phyloP scores from a whole-genome alignment of 306 rosid species.

The Gleditsia sinensis region DNA sequence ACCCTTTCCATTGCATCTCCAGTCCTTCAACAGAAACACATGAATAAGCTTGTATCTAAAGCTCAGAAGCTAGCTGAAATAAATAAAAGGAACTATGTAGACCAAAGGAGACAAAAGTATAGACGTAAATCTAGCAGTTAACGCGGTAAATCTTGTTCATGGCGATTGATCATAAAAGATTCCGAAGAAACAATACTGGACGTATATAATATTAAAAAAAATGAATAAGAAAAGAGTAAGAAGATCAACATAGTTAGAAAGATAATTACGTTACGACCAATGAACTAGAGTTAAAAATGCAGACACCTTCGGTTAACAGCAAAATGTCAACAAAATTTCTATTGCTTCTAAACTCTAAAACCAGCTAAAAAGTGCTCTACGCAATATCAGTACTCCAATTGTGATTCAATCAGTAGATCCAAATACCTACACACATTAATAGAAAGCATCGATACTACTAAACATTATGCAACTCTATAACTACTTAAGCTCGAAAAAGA shows the following conservation, averaged over 20 bases:
- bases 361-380: background rate
- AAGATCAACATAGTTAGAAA: background rate
- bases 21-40: slow-evolving; percentile 62
- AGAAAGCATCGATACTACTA: background rate
- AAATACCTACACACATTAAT: background rate
- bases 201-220: background rate
- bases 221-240: background rate
- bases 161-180: background rate
- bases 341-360: background rate
- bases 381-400: background rate
- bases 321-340: background rate
- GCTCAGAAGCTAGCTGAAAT: background rate
- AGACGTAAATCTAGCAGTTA: slow-evolving; percentile 1
- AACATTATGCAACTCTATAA: background rate
- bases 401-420: background rate
- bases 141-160: background rate
- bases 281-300: background rate
- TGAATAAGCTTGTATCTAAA: background rate
- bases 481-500: background rate
- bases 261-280: background rate
- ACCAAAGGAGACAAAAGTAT: background rate
- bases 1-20: slow-evolving; percentile 93
- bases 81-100: background rate
- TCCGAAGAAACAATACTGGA: background rate
- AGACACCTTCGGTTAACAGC: background rate